A percentile compares a stretch with the other conserved stretches of the same genome.
Evolutionary conservation across 148 eudicot genomes (phyloP).

Genomic region (Rhododendron vialii): DNA sequence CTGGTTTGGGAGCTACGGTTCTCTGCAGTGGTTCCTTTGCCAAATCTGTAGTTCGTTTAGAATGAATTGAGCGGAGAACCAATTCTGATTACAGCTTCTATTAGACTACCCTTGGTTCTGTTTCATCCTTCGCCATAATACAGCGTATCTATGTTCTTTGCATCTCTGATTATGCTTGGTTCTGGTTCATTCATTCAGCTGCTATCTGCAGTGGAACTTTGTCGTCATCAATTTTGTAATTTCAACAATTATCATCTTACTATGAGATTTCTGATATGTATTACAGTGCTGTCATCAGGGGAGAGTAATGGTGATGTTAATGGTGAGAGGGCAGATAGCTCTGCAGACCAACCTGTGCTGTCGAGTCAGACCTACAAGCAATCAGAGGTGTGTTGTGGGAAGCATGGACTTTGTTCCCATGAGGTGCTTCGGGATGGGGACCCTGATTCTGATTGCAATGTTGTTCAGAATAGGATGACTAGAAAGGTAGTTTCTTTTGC

Average conservation of each 20-base stretch:
- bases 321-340: slow-evolving; percentile 21
- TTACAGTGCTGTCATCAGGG: slow-evolving; percentile 32
- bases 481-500: slow-evolving; percentile 56
- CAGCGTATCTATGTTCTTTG: background rate
- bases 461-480: slow-evolving; percentile 31
- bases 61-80: background rate
- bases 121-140: background rate
- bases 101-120: background rate
- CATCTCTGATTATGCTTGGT: background rate
- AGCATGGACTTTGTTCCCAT: slow-evolving; percentile 74
- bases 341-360: slow-evolving; percentile 21
- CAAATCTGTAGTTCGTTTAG: background rate
- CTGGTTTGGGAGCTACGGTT: background rate
- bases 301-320: slow-evolving; percentile 21
- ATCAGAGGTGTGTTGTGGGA: slow-evolving; percentile 60
- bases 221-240: background rate
- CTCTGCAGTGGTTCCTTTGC: background rate
- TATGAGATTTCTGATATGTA: background rate
- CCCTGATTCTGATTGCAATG: slow-evolving; percentile 26
- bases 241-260: background rate
- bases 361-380: slow-evolving; percentile 32
- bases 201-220: background rate
- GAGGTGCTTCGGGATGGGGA: slow-evolving; percentile 80
- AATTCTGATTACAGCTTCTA: background rate
- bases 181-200: background rate